phyloP scores from a whole-genome alignment of 2,329 filamentous ascomycete genomes.

The Boeremia exigua region DNA sequence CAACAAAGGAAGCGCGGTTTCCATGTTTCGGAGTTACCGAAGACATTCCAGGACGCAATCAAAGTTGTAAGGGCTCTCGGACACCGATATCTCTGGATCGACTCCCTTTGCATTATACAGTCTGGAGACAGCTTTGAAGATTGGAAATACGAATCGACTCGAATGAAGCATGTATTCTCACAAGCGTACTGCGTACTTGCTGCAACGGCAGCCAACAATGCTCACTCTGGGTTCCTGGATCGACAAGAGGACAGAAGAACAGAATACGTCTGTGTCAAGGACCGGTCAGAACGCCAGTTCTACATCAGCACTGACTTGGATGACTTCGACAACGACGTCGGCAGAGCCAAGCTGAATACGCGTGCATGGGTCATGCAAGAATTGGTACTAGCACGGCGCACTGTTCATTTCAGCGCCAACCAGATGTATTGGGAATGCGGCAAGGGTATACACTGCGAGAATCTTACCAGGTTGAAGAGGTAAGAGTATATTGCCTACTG shows the following conservation, averaged over 20 bases:
- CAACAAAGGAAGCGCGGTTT: slow-evolving; percentile 8
- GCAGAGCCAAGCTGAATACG: slow-evolving; percentile 21
- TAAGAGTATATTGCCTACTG: slow-evolving; percentile 11
- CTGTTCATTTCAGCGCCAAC: slow-evolving; percentile 26
- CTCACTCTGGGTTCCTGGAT: slow-evolving; percentile 24
- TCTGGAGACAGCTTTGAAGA: slow-evolving; percentile 1
- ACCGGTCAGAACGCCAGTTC: slow-evolving; percentile 9
- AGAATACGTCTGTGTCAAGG: slow-evolving; percentile 15
- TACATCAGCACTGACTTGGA: slow-evolving; percentile 21
- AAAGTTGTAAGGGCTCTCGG: slow-evolving; percentile 1
- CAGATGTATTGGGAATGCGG: slow-evolving; percentile 30
- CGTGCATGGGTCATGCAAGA: slow-evolving; percentile 32
- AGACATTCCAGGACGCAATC: slow-evolving; percentile 3
- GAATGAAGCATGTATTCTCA: slow-evolving; percentile 10
- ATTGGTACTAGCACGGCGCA: slow-evolving; percentile 21
- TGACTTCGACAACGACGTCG: slow-evolving; percentile 1
- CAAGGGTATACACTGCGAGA: slow-evolving; percentile 25
- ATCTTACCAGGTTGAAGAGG: slow-evolving; percentile 21
- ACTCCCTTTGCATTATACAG: neutral
- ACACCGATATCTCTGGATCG: slow-evolving; percentile 17
- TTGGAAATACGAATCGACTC: slow-evolving; percentile 6
- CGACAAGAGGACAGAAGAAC: neutral
- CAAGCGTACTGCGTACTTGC: slow-evolving; percentile 10
- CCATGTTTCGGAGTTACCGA: slow-evolving; percentile 19
- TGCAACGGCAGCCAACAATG: slow-evolving; percentile 19